These are phyloP conservation scores for Salvia hispanica DNA, from an alignment of 257 asterid species.

Conservation along the genomic window DNA sequence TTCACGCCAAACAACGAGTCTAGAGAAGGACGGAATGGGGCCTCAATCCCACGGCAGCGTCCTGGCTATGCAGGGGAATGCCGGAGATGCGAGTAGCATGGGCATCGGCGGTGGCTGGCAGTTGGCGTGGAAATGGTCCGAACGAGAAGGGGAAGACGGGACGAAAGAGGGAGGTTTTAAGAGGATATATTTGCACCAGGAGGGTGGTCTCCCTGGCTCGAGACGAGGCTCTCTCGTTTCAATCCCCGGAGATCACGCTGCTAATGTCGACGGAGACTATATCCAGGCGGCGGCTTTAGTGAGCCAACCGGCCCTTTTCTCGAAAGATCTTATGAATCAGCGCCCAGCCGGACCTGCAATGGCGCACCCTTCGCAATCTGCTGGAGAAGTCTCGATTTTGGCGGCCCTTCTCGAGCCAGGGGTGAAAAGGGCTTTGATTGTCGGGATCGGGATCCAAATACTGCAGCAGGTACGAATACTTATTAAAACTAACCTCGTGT, in stretches of 20 bases:
- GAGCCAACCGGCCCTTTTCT: slow-evolving; percentile 72
- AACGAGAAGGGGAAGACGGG: slow-evolving; percentile 67
- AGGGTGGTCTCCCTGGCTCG: slow-evolving; percentile 51
- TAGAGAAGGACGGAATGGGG: slow-evolving; percentile 48
- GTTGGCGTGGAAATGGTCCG: slow-evolving; percentile 78
- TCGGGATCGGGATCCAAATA: slow-evolving; percentile 73
- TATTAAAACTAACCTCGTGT: neutral
- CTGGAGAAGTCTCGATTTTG: slow-evolving; percentile 45
- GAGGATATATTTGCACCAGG: slow-evolving; percentile 73
- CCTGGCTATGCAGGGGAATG: slow-evolving; percentile 44
- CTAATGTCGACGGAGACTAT: slow-evolving; percentile 49
- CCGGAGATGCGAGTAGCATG: slow-evolving; percentile 53
- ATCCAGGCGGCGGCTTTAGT: slow-evolving; percentile 77
- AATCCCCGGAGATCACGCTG: slow-evolving; percentile 53
- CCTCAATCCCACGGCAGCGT: slow-evolving; percentile 51
- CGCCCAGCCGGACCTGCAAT: slow-evolving; percentile 66
- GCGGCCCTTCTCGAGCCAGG: slow-evolving; percentile 82
- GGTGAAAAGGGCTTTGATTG: slow-evolving; percentile 69
- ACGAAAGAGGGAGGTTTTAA: slow-evolving; percentile 63
- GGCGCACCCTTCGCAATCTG: slow-evolving; percentile 63
- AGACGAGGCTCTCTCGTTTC: slow-evolving; percentile 73
- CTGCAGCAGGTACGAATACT: slow-evolving; percentile 66
- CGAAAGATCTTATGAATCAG: slow-evolving; percentile 55
- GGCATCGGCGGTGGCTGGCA: slow-evolving; percentile 93
- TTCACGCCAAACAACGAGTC: slow-evolving; percentile 68